Evolutionary conservation across 2,329 filamentous ascomycete species (phyloP), one percentile per base, ranked within the genome.

Genomic region (Endoconidiophora laricicola): DNA sequence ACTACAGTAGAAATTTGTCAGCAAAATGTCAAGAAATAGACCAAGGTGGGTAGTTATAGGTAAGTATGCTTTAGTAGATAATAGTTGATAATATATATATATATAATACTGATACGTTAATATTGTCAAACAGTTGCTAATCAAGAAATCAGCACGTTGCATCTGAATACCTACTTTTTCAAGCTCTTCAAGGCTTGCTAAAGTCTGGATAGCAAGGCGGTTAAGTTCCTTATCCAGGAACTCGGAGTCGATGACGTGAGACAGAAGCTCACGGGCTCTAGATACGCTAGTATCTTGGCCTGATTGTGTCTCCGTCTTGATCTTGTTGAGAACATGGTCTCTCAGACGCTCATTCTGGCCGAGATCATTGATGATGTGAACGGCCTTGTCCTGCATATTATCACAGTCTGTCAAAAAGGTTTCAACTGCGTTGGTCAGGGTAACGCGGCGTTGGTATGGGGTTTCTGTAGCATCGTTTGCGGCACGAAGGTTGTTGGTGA

Each of bases 271-370:
- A 23, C 47, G 46, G 6, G 50, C 42, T 4, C 46, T 41, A 22
- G 26, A 22, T 9, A 52, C 46, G n/a, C 50, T 52, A 26, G 41
- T 49, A 43, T 52, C 50, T 22, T 48, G 50, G 9, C 50, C 50
- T 3, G 24, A 36, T 10, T 46, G 42, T 22, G 49, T 44, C 26
- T 52, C 29, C 14, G 50, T 52, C 20, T 48, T 47, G 10, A 52
- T 18, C 38, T 52, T 52, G 24, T 52, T 26, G n/a, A 52, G 26
- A 16, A 43, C 26, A 20, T 52, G 46, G 4, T 24, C 37, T 23
- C 50, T 46, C 18, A 52, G 43, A 6, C 29, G 39, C 37, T 52
- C 42, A 18, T 40, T 39, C 18, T 52, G 42, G 26, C 42, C 50
- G 14, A 52, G 47, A 22, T 44, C 23, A 18, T 44, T 37, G 42